phyloP scores from a whole-genome alignment of 306 rosid species.

The Medicago truncatula region DNA sequence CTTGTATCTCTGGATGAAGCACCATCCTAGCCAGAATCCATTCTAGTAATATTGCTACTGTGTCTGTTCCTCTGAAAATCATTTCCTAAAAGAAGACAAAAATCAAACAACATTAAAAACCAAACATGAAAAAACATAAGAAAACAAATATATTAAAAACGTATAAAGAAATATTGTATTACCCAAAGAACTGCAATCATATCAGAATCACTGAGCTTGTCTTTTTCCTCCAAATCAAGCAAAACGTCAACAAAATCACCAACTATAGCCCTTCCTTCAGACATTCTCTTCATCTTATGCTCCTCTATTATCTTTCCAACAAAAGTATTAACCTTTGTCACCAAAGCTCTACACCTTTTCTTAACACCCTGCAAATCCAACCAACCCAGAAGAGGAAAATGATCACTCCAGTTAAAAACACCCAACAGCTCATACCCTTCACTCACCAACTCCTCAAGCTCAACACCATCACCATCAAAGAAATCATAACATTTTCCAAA shows the following conservation, averaged over 20 bases:
- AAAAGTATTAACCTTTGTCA: conserved; percentile 57
- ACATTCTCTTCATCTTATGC: conserved; percentile 48
- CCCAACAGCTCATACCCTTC: conserved; percentile 86
- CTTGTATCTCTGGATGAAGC: conserved; percentile 78
- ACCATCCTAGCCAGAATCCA: conserved; percentile 93
- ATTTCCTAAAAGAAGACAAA: conserved; percentile 60
- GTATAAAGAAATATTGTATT: not conserved
- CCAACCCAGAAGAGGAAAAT: conserved; percentile 67
- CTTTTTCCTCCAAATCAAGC: conserved; percentile 70
- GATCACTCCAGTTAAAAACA: conserved; percentile 77
- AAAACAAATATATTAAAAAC: too few species aligned
- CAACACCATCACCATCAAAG: conserved; percentile 44
- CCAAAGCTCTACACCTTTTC: conserved; percentile 63
- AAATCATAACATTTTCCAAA: conserved; percentile 71
- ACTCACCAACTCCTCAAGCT: conserved; percentile 62
- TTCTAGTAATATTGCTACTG: conserved; percentile 80
- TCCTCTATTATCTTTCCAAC: conserved; percentile 73
- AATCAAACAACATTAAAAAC: not conserved
- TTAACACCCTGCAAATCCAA: conserved; percentile 79
- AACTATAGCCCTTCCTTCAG: not conserved
- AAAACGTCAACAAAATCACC: conserved; percentile 81
- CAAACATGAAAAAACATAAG: not conserved
- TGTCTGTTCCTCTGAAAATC: conserved; percentile 91
- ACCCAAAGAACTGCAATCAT: conserved; percentile 93
- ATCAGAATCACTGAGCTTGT: conserved; percentile 66